These are phyloP conservation scores for Leccinum variabile DNA, from an alignment of 1,284 basidiomycete genomes.

Conservation along the genomic window DNA sequence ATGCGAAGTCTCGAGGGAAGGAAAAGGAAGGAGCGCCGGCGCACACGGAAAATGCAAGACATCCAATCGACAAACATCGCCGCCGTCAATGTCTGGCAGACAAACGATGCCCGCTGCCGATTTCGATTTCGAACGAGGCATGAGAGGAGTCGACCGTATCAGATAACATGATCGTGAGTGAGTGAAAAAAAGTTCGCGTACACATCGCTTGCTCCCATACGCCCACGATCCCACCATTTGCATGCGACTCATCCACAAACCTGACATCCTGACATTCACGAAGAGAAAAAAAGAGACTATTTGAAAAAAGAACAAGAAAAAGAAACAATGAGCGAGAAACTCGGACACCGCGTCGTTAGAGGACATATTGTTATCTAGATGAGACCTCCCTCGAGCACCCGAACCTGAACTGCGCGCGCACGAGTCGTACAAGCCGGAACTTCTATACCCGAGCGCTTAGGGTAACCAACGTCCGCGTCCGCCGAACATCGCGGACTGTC, in stretches of 20 bases:
- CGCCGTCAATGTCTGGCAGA: neutral
- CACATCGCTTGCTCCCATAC: neutral
- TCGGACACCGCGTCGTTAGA: neutral
- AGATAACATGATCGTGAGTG: neutral
- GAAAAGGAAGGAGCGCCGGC: neutral
- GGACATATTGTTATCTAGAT: neutral
- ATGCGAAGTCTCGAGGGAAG: neutral
- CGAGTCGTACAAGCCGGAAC: neutral
- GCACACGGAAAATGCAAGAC: neutral
- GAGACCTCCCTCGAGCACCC: neutral
- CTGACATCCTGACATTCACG: neutral
- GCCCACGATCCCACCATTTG: neutral
- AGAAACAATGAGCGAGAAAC: neutral
- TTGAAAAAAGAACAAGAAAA: neutral
- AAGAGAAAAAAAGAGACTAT: neutral
- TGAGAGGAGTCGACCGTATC: neutral
- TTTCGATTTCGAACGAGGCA: neutral
- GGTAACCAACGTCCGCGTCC: neutral
- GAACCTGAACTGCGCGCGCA: conserved; percentile 4
- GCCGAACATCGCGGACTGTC: neutral
- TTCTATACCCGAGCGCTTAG: neutral
- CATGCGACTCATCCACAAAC: neutral
- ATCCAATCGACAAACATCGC: neutral
- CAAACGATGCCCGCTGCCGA: neutral
- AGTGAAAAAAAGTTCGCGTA: neutral